Base-by-base conservation (phyloP, 805 yeast genomes). In the Ogataea glucozyma region DNA sequence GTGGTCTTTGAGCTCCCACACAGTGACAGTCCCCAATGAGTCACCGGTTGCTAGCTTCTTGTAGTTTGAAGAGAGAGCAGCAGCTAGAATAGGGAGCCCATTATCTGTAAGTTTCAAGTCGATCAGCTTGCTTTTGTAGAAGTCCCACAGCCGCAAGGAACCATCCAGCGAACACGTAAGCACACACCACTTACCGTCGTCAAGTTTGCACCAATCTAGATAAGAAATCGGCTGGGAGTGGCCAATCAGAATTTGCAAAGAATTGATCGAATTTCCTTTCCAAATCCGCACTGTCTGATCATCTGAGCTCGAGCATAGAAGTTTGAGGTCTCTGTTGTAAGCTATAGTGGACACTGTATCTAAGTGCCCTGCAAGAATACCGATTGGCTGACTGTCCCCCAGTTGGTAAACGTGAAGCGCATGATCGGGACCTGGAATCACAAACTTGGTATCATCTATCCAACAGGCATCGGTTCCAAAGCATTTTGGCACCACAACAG, bases 271-370 rank as follows among this genome's bases (percentile, higher is more conserved):
- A 20, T 74, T 73, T 26, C 88, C 84, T 54, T 73, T 77, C 96
- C 96, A 90, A 16, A 88, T 69, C 52, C 87, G 76, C 7, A 89
- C 72, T 0, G 76, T 69, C 43, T 77, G 74, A 59, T 90, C 97
- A 57, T 87, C 95, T 1, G 95, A 81, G 7, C 87, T 81, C 2
- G 90, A 79, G 3, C 88, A 80, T 30, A 90, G 66, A 22, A 83
- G 61, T 51, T 78, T 78, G 12, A 72, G 67, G 2, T 62, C 60
- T 4, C 57, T 47, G 53, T 83, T 80, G 58, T 83, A 87, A 22
- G 67, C 60, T 4, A 89, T 66, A 4, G 65, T 64, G 12, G 85
- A 72, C 6, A 86, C 73, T 1, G 79, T 69, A 34, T 77, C 76
- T 8, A 73, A 67, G 60, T 88, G 96, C 1, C 96, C 96, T 9